Percentiles rank a stretch among this genome's conserved stretches.
Conservation (phyloP, 2,329 filamentous ascomycete genomes). For the Uncinocarpus reesii region DNA sequence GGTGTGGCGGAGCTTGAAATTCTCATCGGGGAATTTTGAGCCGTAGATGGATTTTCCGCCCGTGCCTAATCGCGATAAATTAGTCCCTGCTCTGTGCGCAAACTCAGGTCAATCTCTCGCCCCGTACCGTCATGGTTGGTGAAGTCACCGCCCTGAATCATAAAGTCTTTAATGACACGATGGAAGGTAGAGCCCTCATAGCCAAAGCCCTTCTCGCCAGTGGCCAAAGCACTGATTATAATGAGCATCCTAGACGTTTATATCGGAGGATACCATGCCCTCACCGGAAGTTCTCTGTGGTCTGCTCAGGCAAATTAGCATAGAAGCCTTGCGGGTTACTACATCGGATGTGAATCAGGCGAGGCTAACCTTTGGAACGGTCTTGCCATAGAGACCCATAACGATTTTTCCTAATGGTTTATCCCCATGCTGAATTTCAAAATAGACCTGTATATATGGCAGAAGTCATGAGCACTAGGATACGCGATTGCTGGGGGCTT, state of each 20-base stretch:
- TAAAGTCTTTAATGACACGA: constrained; percentile 60
- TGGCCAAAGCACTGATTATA: constrained; percentile 45
- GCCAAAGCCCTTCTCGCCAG: constrained; percentile 57
- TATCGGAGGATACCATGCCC: constrained; percentile 6
- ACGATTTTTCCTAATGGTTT: constrained; percentile 52
- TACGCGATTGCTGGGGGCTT: no score
- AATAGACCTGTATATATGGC: constrained; percentile 47
- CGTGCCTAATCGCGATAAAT: constrained; percentile 37
- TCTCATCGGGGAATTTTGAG: constrained; percentile 57
- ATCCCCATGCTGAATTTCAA: constrained; percentile 55
- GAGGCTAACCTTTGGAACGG: constrained; percentile 49
- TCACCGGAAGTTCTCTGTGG: constrained; percentile 55
- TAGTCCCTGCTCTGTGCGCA: not conserved
- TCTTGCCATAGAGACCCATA: constrained; percentile 58
- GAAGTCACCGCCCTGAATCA: constrained; percentile 62
- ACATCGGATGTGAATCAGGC: not conserved
- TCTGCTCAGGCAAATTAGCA: constrained; percentile 32
- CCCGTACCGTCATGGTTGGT: constrained; percentile 49
- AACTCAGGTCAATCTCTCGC: not conserved
- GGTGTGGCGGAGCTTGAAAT: constrained; percentile 61
- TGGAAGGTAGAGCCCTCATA: constrained; percentile 59
- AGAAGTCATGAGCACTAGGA: not conserved
- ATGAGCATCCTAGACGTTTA: not conserved
- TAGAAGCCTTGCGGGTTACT: not conserved
- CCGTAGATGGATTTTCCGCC: constrained; percentile 61